Conservation (phyloP, 2,329 filamentous ascomycete genomes). For the Paramyrothecium roridum region DNA sequence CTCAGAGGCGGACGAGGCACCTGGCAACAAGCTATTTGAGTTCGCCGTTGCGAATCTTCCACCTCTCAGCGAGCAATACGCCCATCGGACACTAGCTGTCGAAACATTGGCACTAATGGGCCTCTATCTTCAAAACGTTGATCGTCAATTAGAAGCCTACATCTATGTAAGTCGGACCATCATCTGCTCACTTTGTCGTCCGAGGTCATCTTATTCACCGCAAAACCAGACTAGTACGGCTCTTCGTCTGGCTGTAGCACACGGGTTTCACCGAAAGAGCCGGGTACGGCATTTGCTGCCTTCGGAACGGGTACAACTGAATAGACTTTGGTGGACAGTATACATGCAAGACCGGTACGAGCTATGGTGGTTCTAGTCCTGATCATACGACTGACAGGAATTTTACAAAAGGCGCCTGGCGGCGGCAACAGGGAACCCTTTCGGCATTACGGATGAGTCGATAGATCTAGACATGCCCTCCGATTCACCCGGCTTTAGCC, state of each 20-base stretch:
- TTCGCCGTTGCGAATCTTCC: constrained; percentile 22
- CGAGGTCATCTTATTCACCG: constrained; percentile 4
- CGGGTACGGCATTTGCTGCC: constrained; percentile 6
- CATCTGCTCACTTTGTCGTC: no score
- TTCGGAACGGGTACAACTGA: constrained; percentile 15
- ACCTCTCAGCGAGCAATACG: constrained; percentile 18
- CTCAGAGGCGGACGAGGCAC: constrained; percentile 13
- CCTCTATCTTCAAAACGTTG: no score
- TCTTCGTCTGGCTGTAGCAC: constrained; percentile 19
- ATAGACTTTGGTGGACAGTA: constrained; percentile 23
- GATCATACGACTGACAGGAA: no score
- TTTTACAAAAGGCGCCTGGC: no score
- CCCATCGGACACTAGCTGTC: constrained; percentile 21
- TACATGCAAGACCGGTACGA: constrained; percentile 25
- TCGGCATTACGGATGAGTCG: no score
- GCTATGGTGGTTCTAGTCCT: neutral
- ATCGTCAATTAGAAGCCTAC: no score
- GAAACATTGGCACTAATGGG: constrained; percentile 16
- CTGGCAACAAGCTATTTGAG: constrained; percentile 8
- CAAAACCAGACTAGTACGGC: constrained; percentile 19
- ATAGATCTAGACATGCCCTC: no score
- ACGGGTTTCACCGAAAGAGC: constrained; percentile 20
- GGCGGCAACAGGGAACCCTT: no score
- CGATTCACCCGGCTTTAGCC: constrained; percentile 22
- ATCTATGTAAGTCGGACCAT: no score